phyloP scores from a whole-genome alignment of 2,329 filamentous ascomycete genomes.

The Penicillium italicum region DNA sequence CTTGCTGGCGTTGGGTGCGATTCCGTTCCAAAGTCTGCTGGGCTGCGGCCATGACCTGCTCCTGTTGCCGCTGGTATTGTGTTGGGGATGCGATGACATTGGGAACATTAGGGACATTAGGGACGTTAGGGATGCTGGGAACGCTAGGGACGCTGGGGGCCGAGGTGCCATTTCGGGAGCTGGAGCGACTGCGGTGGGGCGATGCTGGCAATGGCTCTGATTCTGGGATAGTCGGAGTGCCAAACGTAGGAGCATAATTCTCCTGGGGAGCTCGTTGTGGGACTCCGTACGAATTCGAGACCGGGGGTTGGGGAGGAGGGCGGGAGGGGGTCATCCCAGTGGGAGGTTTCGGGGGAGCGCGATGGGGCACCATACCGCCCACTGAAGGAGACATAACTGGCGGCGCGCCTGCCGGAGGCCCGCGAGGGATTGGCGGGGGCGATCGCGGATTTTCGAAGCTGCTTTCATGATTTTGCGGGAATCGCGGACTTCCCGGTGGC shows the following conservation, averaged over 20 bases:
- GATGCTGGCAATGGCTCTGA: slow-evolving; percentile 60
- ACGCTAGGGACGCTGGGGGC: slow-evolving; percentile 49
- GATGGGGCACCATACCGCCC: slow-evolving; percentile 67
- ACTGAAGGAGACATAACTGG: slow-evolving; percentile 46
- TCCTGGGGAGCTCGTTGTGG: slow-evolving; percentile 59
- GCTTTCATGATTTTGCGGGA: slow-evolving; percentile 82
- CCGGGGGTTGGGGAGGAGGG: slow-evolving; percentile 42
- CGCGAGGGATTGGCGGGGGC: slow-evolving; percentile 77
- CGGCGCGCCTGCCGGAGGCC: slow-evolving; percentile 47
- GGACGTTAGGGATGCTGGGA: no score
- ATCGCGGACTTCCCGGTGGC: slow-evolving; percentile 78
- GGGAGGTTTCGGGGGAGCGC: slow-evolving; percentile 86
- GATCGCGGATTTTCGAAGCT: slow-evolving; percentile 97
- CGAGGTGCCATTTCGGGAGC: slow-evolving; percentile 59
- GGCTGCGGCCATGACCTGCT: slow-evolving; percentile 74
- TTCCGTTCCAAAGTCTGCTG: slow-evolving; percentile 72
- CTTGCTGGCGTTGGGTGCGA: slow-evolving; percentile 66
- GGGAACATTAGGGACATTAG: slow-evolving; percentile 39
- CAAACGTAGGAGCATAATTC: slow-evolving; percentile 37
- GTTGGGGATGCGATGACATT: slow-evolving; percentile 37
- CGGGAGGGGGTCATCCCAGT: slow-evolving; percentile 43
- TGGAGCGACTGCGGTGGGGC: slow-evolving; percentile 65
- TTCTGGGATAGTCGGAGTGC: slow-evolving; percentile 53
- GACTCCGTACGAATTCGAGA: slow-evolving; percentile 37
- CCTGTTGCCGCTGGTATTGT: slow-evolving; percentile 68